These are phyloP conservation scores for Fraxinus pennsylvanica DNA, from an alignment of 257 asterid species.

Conservation along the genomic window DNA sequence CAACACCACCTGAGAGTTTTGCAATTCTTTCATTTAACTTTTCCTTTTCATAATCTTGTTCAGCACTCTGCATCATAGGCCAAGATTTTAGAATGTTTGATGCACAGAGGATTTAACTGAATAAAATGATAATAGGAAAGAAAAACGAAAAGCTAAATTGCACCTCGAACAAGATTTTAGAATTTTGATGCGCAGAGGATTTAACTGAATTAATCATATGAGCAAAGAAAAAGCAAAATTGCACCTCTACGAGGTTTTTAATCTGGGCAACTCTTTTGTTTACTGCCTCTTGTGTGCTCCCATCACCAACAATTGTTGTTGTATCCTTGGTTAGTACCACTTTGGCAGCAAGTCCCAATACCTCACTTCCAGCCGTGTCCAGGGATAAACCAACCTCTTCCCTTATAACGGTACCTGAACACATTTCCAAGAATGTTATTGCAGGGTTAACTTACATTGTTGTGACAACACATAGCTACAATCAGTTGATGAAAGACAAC, in stretches of 20 bases:
- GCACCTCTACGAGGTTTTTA: slow-evolving; percentile 39
- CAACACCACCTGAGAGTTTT: slow-evolving; percentile 56
- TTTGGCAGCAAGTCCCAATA: slow-evolving; percentile 44
- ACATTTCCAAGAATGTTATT: neutral
- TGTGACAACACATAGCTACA: neutral
- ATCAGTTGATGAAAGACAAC: slow-evolving; percentile 12
- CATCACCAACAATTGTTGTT: slow-evolving; percentile 47
- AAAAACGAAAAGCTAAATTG: neutral
- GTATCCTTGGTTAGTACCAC: slow-evolving; percentile 45
- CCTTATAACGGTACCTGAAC: slow-evolving; percentile 36
- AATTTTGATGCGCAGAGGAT: no score
- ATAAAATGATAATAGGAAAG: neutral
- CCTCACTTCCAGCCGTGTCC: slow-evolving; percentile 39
- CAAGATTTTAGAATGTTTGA: neutral
- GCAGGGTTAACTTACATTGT: neutral
- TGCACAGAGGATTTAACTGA: neutral
- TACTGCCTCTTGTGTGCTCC: slow-evolving; percentile 40
- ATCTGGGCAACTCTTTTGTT: slow-evolving; percentile 38
- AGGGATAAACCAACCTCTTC: slow-evolving; percentile 39
- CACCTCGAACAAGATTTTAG: slow-evolving; percentile 31
- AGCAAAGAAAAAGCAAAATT: neutral
- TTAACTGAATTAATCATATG: neutral
- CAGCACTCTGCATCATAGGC: slow-evolving; percentile 31
- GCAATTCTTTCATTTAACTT: slow-evolving; percentile 50
- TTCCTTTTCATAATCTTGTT: slow-evolving; percentile 38